A percentile compares a stretch with the other conserved stretches of the same genome.
phyloP scores from a whole-genome alignment of 495 filamentous ascomycete genomes.

The Chlorociboria aeruginascens region DNA sequence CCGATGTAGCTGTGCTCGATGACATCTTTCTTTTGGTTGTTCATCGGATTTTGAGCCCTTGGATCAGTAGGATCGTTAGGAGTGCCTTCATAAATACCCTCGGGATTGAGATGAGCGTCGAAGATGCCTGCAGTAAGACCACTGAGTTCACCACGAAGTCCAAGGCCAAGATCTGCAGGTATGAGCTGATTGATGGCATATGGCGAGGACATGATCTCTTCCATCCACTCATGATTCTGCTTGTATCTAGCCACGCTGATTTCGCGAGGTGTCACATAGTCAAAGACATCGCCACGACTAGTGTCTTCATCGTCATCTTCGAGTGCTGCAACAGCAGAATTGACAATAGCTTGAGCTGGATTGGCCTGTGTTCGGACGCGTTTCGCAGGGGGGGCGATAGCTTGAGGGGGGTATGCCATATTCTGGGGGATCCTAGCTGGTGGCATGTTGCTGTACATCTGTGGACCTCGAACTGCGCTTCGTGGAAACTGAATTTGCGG shows the following conservation, averaged over 20 bases:
- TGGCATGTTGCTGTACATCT: slow-evolving; percentile 15
- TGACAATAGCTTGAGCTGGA: slow-evolving; percentile 18
- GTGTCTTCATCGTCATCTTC: slow-evolving; percentile 82
- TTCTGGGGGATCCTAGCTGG: slow-evolving; percentile 30
- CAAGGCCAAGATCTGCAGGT: slow-evolving; percentile 78
- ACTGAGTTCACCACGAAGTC: slow-evolving; percentile 75
- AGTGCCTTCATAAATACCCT: background rate
- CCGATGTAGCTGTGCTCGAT: slow-evolving; percentile 31
- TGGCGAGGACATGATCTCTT: slow-evolving; percentile 84
- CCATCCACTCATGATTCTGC: slow-evolving; percentile 98
- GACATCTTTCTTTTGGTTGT: slow-evolving; percentile 14
- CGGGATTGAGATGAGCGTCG: slow-evolving; percentile 39
- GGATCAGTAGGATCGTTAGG: no score
- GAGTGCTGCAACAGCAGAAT: slow-evolving; percentile 20
- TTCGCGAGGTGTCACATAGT: slow-evolving; percentile 76
- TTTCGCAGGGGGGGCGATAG: slow-evolving; percentile 34
- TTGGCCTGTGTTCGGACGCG: slow-evolving; percentile 21
- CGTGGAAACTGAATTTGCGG: slow-evolving; percentile 65
- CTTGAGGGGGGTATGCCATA: slow-evolving; percentile 41
- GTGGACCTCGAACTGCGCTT: slow-evolving; percentile 26
- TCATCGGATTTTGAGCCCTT: no score
- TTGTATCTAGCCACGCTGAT: slow-evolving; percentile 74
- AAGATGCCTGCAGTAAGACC: slow-evolving; percentile 69
- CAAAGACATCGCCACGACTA: slow-evolving; percentile 73
- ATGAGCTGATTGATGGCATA: slow-evolving; percentile 72